These are phyloP conservation scores for Cyclostephanos tholiformis DNA, from an alignment of 108 stramenopile species.

Conservation along the genomic window DNA sequence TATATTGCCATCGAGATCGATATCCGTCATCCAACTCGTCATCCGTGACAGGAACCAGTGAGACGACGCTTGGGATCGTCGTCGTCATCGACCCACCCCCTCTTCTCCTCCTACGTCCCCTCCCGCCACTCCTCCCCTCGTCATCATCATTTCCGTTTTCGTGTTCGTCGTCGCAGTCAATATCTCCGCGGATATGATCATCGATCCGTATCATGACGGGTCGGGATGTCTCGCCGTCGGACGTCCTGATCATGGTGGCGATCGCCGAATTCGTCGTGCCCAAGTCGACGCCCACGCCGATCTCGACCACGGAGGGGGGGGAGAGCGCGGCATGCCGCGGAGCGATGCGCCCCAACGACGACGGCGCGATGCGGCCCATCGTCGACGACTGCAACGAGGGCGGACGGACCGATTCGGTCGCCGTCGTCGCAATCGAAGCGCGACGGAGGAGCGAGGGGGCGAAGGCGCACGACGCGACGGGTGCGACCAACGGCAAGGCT, in stretches of 20 bases:
- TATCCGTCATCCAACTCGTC: background rate
- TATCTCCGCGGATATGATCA: background rate
- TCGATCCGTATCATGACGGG: conserved; percentile 47
- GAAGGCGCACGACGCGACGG: too few relatives aligned
- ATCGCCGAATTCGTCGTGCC: conserved; percentile 93
- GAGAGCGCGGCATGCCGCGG: too few relatives aligned
- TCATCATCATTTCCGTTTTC: background rate
- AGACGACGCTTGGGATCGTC: conserved; percentile 36
- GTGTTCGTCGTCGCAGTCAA: background rate
- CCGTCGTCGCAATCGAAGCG: too few relatives aligned
- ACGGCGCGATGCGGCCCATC: too few relatives aligned
- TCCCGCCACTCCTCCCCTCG: too few relatives aligned
- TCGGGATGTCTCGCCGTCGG: conserved; percentile 53
- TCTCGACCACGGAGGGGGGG: conserved; percentile 52
- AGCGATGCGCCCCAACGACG: too few relatives aligned
- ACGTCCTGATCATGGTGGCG: conserved; percentile 64
- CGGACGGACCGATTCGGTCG: too few relatives aligned
- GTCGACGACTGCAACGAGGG: too few relatives aligned
- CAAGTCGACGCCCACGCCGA: conserved; percentile 91
- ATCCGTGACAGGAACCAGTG: conserved; percentile 11
- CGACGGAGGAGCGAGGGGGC: too few relatives aligned
- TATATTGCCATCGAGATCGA: background rate
- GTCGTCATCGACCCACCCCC: background rate
- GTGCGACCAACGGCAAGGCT: too few relatives aligned
- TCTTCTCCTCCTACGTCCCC: background rate